phyloP scores from a whole-genome alignment of 352 stramenopile genomes.

The Pilasporangium apinafurcum region DNA sequence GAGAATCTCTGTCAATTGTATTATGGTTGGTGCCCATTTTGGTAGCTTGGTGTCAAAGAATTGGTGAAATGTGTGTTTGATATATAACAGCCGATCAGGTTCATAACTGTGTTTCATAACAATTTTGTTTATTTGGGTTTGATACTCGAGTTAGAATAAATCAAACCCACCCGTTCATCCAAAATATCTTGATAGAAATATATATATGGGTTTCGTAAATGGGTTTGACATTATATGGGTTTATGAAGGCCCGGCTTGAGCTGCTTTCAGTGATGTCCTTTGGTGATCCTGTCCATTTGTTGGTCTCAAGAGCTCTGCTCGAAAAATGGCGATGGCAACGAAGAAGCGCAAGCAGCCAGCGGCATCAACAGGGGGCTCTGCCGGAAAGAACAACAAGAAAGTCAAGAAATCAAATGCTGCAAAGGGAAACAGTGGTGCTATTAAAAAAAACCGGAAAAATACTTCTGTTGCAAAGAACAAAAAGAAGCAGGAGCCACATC shows the following conservation, averaged over 20 bases:
- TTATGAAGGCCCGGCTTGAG: background rate
- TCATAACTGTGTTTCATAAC: background rate
- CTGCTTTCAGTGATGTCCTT: slow-evolving; percentile 2
- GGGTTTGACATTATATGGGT: background rate
- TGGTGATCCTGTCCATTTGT: background rate
- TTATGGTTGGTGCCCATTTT: slow-evolving; percentile 96
- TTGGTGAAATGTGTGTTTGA: no score
- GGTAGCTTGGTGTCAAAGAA: no score
- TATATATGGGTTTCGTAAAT: background rate
- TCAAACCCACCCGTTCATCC: no score
- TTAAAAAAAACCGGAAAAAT: slow-evolving; percentile 5
- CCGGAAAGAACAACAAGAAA: slow-evolving; percentile 35
- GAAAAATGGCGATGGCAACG: slow-evolving; percentile 13
- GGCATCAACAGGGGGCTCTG: slow-evolving; percentile 6
- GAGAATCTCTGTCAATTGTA: slow-evolving; percentile 99
- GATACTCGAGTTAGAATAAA: no score
- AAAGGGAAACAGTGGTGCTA: slow-evolving; percentile 2
- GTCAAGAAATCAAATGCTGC: slow-evolving; percentile 5
- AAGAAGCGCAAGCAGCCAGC: slow-evolving; percentile 25
- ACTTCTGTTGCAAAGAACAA: background rate
- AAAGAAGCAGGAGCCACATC: slow-evolving; percentile 19
- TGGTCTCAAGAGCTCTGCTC: slow-evolving; percentile 3
- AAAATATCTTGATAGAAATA: background rate
- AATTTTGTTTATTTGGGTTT: background rate
- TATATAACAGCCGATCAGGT: no score